A percentile compares a stretch with the other conserved stretches of the same genome.
Evolutionary conservation across 768 basidiomycete species (phyloP).

Genomic region (Podaxis rugospora): DNA sequence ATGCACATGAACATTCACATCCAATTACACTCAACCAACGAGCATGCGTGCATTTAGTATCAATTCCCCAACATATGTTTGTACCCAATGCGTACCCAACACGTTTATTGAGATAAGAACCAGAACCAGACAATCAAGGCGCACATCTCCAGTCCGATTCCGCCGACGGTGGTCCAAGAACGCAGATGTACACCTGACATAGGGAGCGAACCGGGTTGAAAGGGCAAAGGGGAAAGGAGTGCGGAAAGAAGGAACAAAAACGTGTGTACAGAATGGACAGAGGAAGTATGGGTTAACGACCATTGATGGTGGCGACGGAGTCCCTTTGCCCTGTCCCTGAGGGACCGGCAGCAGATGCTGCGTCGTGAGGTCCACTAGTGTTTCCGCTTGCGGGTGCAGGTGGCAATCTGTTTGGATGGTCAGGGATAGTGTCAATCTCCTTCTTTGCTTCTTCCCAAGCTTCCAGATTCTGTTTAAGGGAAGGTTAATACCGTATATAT

Average conservation of each 20-base stretch:
- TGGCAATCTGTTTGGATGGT: slow-evolving; percentile 77
- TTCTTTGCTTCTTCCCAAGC: slow-evolving; percentile 96
- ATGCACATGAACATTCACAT: not conserved
- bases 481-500: not conserved
- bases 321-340: slow-evolving; percentile 47
- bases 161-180: not conserved
- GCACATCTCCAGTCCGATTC: not conserved
- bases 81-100: not conserved
- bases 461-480: slow-evolving; percentile 73
- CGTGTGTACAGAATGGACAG: not conserved
- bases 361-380: slow-evolving; percentile 21
- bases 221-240: not conserved
- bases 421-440: slow-evolving; percentile 86
- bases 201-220: not conserved
- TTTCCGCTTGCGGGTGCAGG: slow-evolving; percentile 25
- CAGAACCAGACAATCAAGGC: not conserved
- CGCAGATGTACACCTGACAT: not conserved
- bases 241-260: not conserved
- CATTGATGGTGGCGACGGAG: slow-evolving; percentile 69
- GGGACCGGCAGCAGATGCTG: slow-evolving; percentile 22
- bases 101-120: not conserved
- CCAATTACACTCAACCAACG: not conserved
- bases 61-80: not conserved
- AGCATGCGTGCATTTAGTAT: not conserved
- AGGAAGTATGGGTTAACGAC: slow-evolving; percentile 29